Evolutionary conservation across 2,329 filamentous ascomycete species (phyloP), one percentile per base, ranked within the genome.

Genomic region (Aulographum hederae): DNA sequence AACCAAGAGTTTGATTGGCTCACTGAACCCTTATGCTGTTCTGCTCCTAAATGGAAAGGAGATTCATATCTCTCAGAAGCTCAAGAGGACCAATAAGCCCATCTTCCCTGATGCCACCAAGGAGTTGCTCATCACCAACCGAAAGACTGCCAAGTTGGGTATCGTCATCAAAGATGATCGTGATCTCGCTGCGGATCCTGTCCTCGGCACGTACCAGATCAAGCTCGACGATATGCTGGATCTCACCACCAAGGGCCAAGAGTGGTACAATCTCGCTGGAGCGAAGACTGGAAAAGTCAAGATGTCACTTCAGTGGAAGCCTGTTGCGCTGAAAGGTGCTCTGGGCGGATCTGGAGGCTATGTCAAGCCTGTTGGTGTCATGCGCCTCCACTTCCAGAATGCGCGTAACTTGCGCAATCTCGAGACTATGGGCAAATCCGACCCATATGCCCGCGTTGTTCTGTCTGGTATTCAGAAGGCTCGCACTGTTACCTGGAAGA

Each of bases 31-130:
- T 2, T 98, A 95, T 43, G 85, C 81, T 6, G 65, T 74, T 19
- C 65, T 98, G 31, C 66, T 94, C 28, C 69, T 98, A 43, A 98
- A 98, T 45, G 79, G 82, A 39, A 92, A 89, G 55, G 78, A 91
- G 49, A 68, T 95, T 4, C 84, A 93, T 45, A 67, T 73, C 34
- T 92, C 85, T 32, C 81, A 84, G 57, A 91, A 85, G 54, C 67
- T 94, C 45, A 98, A 95, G 67, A 77, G 86, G 38, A 95, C 84
- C 37, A 98, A 98, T 58, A 89, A 93, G 45, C 89, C 89, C 5
- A 85, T 98, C 45, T 98, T 85, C 76, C 77, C 86, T 33, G 78
- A 95, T 48, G 80, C 80, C 5, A 78, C 74, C 42, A 93, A 93
- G 57, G 89, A 98, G 48, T 73, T 98, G 43, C 71, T 98, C 38